Evolutionary conservation across 257 asterid genomes (phyloP), one percentile per base, ranked within the genome.

Genomic region (Rauvolfia tetraphylla): DNA sequence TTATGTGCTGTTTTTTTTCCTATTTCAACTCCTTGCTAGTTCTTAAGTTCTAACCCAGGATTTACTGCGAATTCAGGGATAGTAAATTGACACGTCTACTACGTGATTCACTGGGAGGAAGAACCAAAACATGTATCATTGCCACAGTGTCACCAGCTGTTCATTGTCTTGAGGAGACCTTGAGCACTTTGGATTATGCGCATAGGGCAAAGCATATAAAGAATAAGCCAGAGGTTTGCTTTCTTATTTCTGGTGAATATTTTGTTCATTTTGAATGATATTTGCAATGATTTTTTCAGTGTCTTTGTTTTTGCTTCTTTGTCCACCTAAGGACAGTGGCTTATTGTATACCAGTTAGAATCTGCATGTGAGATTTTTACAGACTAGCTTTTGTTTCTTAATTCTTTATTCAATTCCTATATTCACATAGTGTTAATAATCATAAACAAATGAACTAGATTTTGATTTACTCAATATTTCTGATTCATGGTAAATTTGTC

Each of bases 141-240:
- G 97, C 98, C 76, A 93, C 98, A 8, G 93, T 93, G 51, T 91
- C 98, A 83, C 97, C 97, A 27, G 96, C 98, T 72, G 95, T 93
- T 78, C 97, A 91, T 84, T 89, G 97, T 83, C 90, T 93, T 58
- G 98, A 93, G 89, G 98, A 93, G 86, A 93, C 97, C 67, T 85
- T 93, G 75, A 93, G 98, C 85, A 93, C 98, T 6, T 78, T 93
- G 78, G 98, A 93, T 81, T 93, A 93, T 78, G 98, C 98, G 11
- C 95, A 89, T 81, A 84, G 97, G 85, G 98, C 98, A 29, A 93
- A 93, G 79, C 85, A 93, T 81, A 93, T 93, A 81, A 91, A 66
- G 91, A 93, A 93, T 88, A 93, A 93, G 83, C 98, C 98, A 11
- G 98, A 93, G 98, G 98, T 91, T 58, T 75, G 76, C 81, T 58